A percentile compares a stretch with the other conserved stretches of the same genome.
These are phyloP conservation scores for Abrus pulchellus DNA, from an alignment of 306 rosid species.

Conservation along the genomic window DNA sequence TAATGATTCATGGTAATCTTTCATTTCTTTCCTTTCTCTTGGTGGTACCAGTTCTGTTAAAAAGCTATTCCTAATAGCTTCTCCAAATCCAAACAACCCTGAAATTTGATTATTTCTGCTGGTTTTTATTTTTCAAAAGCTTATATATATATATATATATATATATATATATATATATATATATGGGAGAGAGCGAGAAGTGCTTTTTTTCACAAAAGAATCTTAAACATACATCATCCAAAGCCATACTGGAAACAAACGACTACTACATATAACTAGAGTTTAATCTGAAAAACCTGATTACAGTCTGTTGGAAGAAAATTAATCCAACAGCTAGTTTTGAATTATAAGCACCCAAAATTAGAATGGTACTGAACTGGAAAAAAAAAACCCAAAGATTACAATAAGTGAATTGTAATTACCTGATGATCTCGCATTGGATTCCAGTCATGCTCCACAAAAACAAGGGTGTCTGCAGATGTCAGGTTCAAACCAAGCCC, in stretches of 20 bases:
- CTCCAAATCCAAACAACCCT: background rate
- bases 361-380: background rate
- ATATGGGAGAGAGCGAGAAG: background rate
- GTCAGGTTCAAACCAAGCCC: slow-evolving; percentile 98
- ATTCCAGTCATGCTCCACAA: slow-evolving; percentile 99
- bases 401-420: slow-evolving; percentile 36
- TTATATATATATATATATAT: background rate
- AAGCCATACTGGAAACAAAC: slow-evolving; percentile 1
- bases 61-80: background rate
- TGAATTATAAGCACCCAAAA: slow-evolving; percentile 38
- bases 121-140: background rate
- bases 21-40: too few relatives aligned
- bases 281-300: slow-evolving; percentile 20
- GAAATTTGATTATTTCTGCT: background rate
- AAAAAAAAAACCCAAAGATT: slow-evolving; percentile 36
- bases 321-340: slow-evolving; percentile 7
- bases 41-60: too few relatives aligned
- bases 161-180: too few relatives aligned
- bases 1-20: too few relatives aligned
- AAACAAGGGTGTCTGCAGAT: slow-evolving; percentile 94
- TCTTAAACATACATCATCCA: background rate
- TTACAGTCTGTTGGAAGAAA: slow-evolving; percentile 3
- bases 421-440: slow-evolving; percentile 99
- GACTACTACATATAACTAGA: slow-evolving; percentile 28
- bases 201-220: background rate